Evolutionary conservation across 2,329 filamentous ascomycete genomes (phyloP).

Genomic region (Fusarium sp.): DNA sequence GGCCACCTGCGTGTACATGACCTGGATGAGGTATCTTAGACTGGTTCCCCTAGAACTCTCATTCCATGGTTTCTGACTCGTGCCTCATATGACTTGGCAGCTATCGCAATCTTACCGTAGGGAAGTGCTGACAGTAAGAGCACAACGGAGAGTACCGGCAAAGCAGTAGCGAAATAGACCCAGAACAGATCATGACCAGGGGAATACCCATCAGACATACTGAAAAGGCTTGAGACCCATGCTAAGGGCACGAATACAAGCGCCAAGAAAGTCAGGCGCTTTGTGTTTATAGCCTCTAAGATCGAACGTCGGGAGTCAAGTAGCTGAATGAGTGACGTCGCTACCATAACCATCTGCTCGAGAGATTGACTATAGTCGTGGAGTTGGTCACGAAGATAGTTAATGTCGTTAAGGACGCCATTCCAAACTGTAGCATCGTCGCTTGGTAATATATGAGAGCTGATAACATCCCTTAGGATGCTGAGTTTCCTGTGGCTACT

Average conservation of each 20-base stretch:
- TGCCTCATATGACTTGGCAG: rapidly evolving
- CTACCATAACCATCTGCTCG: not conserved
- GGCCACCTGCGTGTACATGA: rapidly evolving
- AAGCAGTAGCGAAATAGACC: not conserved
- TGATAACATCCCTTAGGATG: rapidly evolving
- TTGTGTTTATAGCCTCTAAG: not conserved
- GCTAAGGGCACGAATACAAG: rapidly evolving
- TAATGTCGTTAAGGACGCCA: rapidly evolving
- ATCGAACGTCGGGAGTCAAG: not conserved
- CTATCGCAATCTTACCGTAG: rapidly evolving
- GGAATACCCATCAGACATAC: not conserved
- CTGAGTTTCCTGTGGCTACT: rapidly evolving
- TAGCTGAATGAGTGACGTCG: not conserved
- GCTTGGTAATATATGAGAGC: not conserved
- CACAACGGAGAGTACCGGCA: not conserved
- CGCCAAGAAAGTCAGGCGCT: not conserved
- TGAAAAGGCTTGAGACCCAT: not conserved
- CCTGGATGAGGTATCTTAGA: rapidly evolving
- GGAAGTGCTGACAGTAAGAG: not conserved
- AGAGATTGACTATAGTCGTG: not conserved
- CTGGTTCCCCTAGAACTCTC: rapidly evolving
- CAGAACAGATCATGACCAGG: not conserved
- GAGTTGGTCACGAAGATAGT: not conserved
- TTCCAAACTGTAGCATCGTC: no score
- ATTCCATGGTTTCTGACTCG: rapidly evolving